phyloP scores from a whole-genome alignment of 2,329 filamentous ascomycete genomes.

The Colletotrichum tofieldiae region DNA sequence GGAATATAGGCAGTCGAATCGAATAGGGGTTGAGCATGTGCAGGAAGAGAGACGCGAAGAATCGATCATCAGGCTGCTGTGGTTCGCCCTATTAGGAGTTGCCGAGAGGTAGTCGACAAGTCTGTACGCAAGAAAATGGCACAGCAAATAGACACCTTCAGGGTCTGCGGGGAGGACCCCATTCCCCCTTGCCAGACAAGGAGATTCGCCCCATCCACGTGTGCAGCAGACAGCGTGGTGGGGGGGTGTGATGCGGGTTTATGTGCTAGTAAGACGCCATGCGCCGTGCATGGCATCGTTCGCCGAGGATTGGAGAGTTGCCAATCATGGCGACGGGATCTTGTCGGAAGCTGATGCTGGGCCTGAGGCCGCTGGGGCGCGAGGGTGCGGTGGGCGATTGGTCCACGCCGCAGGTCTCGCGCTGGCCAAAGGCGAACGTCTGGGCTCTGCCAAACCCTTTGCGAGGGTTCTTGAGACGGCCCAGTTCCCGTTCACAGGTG shows the following conservation, averaged over 20 bases:
- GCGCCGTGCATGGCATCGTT: slow-evolving; percentile 70
- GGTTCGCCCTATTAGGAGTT: slow-evolving; percentile 42
- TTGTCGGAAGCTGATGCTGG: slow-evolving; percentile 52
- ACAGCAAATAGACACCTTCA: slow-evolving; percentile 17
- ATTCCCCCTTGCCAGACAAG: slow-evolving; percentile 34
- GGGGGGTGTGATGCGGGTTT: slow-evolving; percentile 6
- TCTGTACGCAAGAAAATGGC: slow-evolving; percentile 20
- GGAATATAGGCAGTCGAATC: slow-evolving; percentile 41
- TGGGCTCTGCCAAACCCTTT: slow-evolving; percentile 89
- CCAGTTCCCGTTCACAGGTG: slow-evolving; percentile 95
- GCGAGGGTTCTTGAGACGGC: slow-evolving; percentile 88
- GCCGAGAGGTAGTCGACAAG: slow-evolving; percentile 22
- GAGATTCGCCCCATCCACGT: slow-evolving; percentile 44
- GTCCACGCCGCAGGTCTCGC: slow-evolving; percentile 65
- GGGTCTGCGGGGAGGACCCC: background rate
- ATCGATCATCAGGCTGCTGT: slow-evolving; percentile 44
- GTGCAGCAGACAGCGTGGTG: slow-evolving; percentile 49
- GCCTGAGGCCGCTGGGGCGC: slow-evolving; percentile 54
- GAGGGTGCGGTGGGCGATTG: slow-evolving; percentile 72
- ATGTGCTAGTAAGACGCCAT: slow-evolving; percentile 74
- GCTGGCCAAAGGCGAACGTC: slow-evolving; percentile 95
- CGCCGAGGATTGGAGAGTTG: slow-evolving; percentile 62
- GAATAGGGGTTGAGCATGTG: slow-evolving; percentile 42
- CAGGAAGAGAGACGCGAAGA: slow-evolving; percentile 40
- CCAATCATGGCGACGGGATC: slow-evolving; percentile 62